These are phyloP conservation scores for Acanthamoeba pearcei DNA, from an alignment of 208 protist species.

Conservation along the genomic window DNA sequence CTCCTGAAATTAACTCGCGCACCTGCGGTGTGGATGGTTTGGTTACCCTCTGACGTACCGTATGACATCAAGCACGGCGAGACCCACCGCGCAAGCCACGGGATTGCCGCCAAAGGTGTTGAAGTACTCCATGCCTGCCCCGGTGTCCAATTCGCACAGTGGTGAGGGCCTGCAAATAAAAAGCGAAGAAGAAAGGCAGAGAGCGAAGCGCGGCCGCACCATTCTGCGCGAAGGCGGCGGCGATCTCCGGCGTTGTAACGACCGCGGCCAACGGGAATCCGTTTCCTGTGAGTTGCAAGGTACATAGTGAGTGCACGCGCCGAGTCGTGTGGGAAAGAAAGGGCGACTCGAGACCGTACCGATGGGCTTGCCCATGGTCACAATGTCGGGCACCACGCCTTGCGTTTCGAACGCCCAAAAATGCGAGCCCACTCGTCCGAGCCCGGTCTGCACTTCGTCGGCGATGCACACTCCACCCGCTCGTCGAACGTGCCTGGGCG, in stretches of 20 bases:
- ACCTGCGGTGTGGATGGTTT: neutral
- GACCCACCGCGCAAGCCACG: slow-evolving; percentile 53
- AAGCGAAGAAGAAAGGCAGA: neutral
- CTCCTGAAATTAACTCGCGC: neutral
- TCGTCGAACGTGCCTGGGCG: neutral
- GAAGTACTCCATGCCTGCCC: slow-evolving; percentile 76
- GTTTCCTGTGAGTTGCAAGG: slow-evolving; percentile 8
- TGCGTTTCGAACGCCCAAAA: slow-evolving; percentile 72
- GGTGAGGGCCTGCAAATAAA: neutral
- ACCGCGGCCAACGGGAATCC: slow-evolving; percentile 70
- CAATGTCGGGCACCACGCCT: slow-evolving; percentile 69
- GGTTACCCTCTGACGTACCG: neutral
- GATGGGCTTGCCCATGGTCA: slow-evolving; percentile 74
- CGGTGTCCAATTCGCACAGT: no score
- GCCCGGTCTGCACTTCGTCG: slow-evolving; percentile 76
- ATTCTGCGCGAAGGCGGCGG: neutral
- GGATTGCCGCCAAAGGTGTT: slow-evolving; percentile 74
- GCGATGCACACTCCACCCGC: slow-evolving; percentile 75
- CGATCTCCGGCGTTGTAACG: slow-evolving; percentile 59
- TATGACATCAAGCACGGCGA: slow-evolving; percentile 69
- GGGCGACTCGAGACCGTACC: neutral
- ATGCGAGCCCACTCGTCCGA: slow-evolving; percentile 45
- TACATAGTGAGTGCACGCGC: no score
- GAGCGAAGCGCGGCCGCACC: neutral
- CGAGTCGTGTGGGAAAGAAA: neutral